Conservation (phyloP, 1,284 basidiomycete genomes). For the Tilletiaria anomala region DNA sequence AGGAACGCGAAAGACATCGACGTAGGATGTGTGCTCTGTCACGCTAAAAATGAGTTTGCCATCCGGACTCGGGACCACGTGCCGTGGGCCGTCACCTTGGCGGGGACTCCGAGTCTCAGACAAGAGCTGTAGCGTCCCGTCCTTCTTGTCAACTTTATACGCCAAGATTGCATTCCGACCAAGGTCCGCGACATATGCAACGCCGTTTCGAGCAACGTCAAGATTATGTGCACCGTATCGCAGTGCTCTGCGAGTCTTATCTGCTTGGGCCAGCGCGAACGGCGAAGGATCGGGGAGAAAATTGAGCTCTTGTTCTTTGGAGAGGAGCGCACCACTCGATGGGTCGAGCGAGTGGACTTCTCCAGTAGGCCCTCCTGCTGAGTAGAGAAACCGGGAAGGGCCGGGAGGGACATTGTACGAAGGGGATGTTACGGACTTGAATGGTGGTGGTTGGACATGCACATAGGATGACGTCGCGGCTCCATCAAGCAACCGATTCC, state of each 20-base stretch:
- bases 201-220: constrained; percentile 7
- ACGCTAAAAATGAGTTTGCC: constrained; percentile 10
- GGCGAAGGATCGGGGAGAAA: constrained; percentile 12
- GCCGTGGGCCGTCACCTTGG: constrained; percentile 25
- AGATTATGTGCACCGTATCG: constrained; percentile 24
- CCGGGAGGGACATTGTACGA: constrained; percentile 12
- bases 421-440: constrained; percentile 8
- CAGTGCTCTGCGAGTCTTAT: constrained; percentile 17
- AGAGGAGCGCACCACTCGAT: constrained; percentile 11
- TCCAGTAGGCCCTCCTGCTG: constrained; percentile 30
- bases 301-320: constrained; percentile 13
- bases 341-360: constrained; percentile 18
- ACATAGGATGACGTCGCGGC: constrained; percentile 31
- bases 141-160: constrained; percentile 6
- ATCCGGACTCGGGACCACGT: constrained; percentile 20
- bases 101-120: constrained; percentile 6
- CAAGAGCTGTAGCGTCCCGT: constrained; percentile 8
- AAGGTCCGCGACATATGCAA: constrained; percentile 27
- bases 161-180: constrained; percentile 25
- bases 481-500: no score
- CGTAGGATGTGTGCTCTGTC: constrained; percentile 27
- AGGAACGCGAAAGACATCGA: constrained; percentile 14
- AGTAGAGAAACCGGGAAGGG: constrained; percentile 9
- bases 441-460: constrained; percentile 17
- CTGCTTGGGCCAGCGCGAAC: constrained; percentile 9